These are phyloP conservation scores for Prunus davidiana DNA, from an alignment of 306 rosid species.

Conservation along the genomic window DNA sequence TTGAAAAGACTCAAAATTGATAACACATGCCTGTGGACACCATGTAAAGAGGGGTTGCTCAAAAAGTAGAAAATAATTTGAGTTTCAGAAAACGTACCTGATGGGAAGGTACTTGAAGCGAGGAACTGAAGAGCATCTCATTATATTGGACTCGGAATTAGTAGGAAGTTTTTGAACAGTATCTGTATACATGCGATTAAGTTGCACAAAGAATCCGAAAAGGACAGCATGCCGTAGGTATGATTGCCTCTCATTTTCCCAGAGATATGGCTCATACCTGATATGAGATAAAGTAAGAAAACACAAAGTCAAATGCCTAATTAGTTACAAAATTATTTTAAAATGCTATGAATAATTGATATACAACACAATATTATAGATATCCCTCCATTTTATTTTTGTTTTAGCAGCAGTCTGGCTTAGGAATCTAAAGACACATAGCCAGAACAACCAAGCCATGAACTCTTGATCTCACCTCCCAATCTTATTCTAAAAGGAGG, in stretches of 20 bases:
- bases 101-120: constrained; percentile 98
- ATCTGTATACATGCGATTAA: constrained; percentile 83
- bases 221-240: constrained; percentile 95
- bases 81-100: constrained; percentile 53
- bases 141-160: constrained; percentile 92
- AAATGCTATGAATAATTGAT: neutral
- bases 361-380: neutral
- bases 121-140: constrained; percentile 95
- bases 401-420: neutral
- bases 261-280: constrained; percentile 94
- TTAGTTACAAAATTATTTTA: neutral
- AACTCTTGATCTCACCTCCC: neutral
- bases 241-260: constrained; percentile 96
- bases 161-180: constrained; percentile 90
- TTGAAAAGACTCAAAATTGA: neutral
- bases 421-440: neutral
- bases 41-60: neutral
- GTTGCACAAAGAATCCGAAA: constrained; percentile 97
- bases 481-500: neutral
- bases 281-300: constrained; percentile 12
- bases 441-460: neutral
- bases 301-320: constrained; percentile 3
- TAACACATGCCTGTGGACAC: neutral
- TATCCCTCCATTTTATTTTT: neutral
- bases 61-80: constrained; percentile 9